Evolutionary conservation across 306 rosid genomes (phyloP).

Genomic region (Prunus campanulata): DNA sequence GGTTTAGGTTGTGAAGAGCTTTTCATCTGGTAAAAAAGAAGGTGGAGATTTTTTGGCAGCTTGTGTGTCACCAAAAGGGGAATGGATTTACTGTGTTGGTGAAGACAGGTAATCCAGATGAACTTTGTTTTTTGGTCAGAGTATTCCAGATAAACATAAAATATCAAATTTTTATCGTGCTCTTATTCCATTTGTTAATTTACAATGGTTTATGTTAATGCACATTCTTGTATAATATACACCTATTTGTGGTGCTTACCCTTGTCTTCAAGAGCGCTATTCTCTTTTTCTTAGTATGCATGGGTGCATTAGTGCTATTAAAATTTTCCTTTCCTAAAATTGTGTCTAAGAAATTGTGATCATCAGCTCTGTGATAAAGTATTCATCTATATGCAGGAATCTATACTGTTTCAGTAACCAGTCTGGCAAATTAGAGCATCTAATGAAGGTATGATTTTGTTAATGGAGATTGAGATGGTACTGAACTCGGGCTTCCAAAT

Average conservation of each 20-base stretch:
- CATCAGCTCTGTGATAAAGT: not conserved
- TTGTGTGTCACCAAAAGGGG: slow-evolving; percentile 94
- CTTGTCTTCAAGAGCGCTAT: not conserved
- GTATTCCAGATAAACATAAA: not conserved
- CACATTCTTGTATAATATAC: not conserved
- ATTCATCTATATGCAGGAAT: slow-evolving; percentile 53
- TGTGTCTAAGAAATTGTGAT: not conserved
- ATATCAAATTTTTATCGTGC: not conserved
- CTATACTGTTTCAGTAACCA: slow-evolving; percentile 95
- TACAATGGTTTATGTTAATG: not conserved
- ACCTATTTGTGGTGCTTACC: not conserved
- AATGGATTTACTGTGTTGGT: slow-evolving; percentile 99
- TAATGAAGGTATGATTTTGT: slow-evolving; percentile 74
- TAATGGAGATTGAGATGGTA: slow-evolving; percentile 13
- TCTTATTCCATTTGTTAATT: not conserved
- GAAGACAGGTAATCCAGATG: slow-evolving; percentile 73
- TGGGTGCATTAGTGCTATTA: not conserved
- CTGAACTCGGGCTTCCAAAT: slow-evolving; percentile 7
- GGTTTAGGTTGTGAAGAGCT: slow-evolving; percentile 90
- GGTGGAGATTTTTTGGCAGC: slow-evolving; percentile 98
- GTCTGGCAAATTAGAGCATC: slow-evolving; percentile 96
- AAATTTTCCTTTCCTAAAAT: not conserved
- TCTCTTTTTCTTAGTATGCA: not conserved
- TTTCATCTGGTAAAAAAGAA: slow-evolving; percentile 98
- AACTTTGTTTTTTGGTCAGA: too few relatives aligned